These are phyloP conservation scores for Tulasnella sp. DNA, from an alignment of 768 basidiomycete species.

Conservation along the genomic window DNA sequence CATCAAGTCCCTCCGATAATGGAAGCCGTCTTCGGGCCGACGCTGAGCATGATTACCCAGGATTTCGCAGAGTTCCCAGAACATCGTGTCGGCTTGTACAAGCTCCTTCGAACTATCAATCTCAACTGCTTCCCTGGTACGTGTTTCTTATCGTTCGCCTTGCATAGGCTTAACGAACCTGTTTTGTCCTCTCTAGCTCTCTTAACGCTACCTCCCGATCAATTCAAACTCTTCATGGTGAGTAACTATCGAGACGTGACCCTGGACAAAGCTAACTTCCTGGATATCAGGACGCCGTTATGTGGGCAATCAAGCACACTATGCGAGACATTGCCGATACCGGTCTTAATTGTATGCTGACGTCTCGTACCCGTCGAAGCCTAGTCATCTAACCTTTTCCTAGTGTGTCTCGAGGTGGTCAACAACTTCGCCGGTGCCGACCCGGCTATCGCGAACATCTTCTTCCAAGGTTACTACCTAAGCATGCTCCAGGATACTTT, in stretches of 20 bases:
- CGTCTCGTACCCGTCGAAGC: neutral
- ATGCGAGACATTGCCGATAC: conserved; percentile 98
- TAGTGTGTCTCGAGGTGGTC: conserved; percentile 89
- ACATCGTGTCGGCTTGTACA: conserved; percentile 96
- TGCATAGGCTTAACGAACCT: neutral
- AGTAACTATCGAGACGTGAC: neutral
- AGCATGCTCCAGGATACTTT: conserved; percentile 93
- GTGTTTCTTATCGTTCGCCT: conserved; percentile 28
- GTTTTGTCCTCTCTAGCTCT: conserved; percentile 51
- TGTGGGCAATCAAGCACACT: conserved; percentile 99
- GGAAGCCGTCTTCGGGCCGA: conserved; percentile 96
- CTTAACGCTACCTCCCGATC: conserved; percentile 76
- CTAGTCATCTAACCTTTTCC: conserved; percentile 12
- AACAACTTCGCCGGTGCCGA: conserved; percentile 89
- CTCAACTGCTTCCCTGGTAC: conserved; percentile 90
- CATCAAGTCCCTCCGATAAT: conserved; percentile 93
- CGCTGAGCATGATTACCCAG: conserved; percentile 97
- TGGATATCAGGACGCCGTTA: conserved; percentile 66
- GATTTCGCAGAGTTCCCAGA: conserved; percentile 99
- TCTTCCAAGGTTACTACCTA: conserved; percentile 96
- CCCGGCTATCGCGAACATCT: conserved; percentile 73
- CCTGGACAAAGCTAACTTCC: neutral
- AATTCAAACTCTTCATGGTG: conserved; percentile 92
- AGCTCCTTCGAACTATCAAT: conserved; percentile 88
- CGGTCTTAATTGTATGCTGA: conserved; percentile 40